Percentiles rank a stretch among this genome's conserved stretches.
Evolutionary conservation across 169 alveolate species (phyloP).

Genomic region (Pseudocohnilembus persalinus): DNA sequence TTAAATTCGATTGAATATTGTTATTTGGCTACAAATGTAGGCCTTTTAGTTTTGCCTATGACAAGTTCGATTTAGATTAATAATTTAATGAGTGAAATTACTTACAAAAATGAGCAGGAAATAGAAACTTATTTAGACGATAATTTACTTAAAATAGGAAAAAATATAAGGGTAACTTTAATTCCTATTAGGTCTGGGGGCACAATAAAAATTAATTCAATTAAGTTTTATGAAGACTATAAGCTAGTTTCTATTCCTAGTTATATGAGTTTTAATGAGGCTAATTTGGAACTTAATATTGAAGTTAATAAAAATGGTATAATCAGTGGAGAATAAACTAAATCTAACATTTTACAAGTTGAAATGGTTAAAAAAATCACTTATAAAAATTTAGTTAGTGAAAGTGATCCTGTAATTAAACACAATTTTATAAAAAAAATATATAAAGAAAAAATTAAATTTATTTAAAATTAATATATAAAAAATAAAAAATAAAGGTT

Average conservation of each 20-base stretch:
- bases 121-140: background rate
- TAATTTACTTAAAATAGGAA: background rate
- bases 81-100: no score
- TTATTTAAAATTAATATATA: no score
- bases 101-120: background rate
- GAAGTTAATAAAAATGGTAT: background rate
- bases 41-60: background rate
- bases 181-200: background rate
- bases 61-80: background rate
- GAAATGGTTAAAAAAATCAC: background rate
- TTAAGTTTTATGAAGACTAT: background rate
- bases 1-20: background rate
- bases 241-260: background rate
- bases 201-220: no score
- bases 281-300: background rate
- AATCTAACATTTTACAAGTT: background rate
- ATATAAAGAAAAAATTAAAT: no score
- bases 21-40: background rate
- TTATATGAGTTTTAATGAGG: background rate
- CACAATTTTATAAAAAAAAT: no score
- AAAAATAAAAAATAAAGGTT: no score
- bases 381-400: no score
- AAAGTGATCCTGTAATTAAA: background rate
- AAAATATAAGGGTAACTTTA: background rate
- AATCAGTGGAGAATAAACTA: background rate